Percentiles rank a stretch among this genome's conserved stretches.
Conservation (phyloP, 768 basidiomycete genomes). For the Coprinopsis cinerea region DNA sequence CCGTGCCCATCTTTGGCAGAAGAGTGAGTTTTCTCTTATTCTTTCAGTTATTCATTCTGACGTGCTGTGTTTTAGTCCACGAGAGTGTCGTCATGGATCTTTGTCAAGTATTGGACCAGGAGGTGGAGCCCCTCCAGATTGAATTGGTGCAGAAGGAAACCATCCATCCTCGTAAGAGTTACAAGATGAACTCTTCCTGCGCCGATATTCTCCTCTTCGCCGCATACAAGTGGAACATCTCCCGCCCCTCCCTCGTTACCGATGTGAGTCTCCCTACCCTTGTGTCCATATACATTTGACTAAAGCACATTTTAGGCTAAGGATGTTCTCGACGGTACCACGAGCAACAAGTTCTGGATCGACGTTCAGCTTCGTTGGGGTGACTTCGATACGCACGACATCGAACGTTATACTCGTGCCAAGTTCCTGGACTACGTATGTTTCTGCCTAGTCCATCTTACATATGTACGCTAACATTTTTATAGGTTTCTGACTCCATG, state of each 20-base stretch:
- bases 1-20: slow-evolving; percentile 99
- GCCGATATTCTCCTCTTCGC: slow-evolving; percentile 98
- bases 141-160: slow-evolving; percentile 99
- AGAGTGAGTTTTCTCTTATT: slow-evolving; percentile 60
- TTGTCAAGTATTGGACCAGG: slow-evolving; percentile 99
- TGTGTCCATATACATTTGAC: neutral
- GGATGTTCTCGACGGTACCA: slow-evolving; percentile 96
- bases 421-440: slow-evolving; percentile 97
- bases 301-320: slow-evolving; percentile 51
- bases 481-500: slow-evolving; percentile 89
- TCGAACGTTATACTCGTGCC: slow-evolving; percentile 96
- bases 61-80: slow-evolving; percentile 48
- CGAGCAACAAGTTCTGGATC: slow-evolving; percentile 98
- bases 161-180: slow-evolving; percentile 98
- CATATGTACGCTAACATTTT: neutral
- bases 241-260: slow-evolving; percentile 90
- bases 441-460: slow-evolving; percentile 10
- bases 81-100: slow-evolving; percentile 92
- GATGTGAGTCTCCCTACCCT: slow-evolving; percentile 48
- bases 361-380: slow-evolving; percentile 96
- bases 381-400: slow-evolving; percentile 98
- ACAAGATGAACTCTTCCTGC: slow-evolving; percentile 99
- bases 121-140: slow-evolving; percentile 95
- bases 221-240: slow-evolving; percentile 97
- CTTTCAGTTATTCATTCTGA: slow-evolving; percentile 9